Evolutionary conservation across 1,284 basidiomycete genomes (phyloP), one percentile per base, ranked within the genome.

Genomic region (Trametes sp.): DNA sequence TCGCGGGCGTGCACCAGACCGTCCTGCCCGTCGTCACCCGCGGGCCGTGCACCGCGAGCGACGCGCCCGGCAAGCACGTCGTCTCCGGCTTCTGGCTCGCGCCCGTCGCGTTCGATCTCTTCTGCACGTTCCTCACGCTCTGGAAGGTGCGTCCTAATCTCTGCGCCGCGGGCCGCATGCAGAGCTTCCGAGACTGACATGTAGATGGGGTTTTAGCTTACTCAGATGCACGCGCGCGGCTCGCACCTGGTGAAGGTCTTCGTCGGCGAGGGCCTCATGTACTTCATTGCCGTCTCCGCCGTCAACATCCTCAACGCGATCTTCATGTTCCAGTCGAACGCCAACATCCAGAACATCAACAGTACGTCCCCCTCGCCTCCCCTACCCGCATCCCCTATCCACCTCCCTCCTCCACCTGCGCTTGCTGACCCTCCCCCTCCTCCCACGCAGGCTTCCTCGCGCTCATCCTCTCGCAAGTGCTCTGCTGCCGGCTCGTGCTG

Each of bases 241-340:
- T 60, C 59, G 2, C 59, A 35, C 33, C 59, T 60, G 7, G 59
- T 60, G n/a, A 60, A 54, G 59, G n/a, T 60, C 45, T 60, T 60
- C 59, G 59, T 60, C 36, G 29, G 36, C 45, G 59, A 60, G 38
- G 59, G 59, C 5, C 52, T 60, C 42, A 50, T 60, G 45, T 60
- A 60, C 59, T 60, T 60, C 52, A 38, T 60, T 45, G 45, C 54
- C n/a, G 59, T 60, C 13, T 42, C 59, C 21, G 52, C 45, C n/a
- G 59, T 60, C 52, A 60, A 60, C 59, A 52, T 60, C 52, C 59
- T 60, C 29, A 60, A 60, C 52, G 59, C 59, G 26, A 60, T 60
- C 35, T 60, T 60, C 52, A 60, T 60, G 59, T 60, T 60, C 59
- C 59, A 60, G 31, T 54, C 52, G 35, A 54, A 60, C 59, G 59